These are phyloP conservation scores for Globisporangium paroecandrum DNA, from an alignment of 352 stramenopile species.

Conservation along the genomic window DNA sequence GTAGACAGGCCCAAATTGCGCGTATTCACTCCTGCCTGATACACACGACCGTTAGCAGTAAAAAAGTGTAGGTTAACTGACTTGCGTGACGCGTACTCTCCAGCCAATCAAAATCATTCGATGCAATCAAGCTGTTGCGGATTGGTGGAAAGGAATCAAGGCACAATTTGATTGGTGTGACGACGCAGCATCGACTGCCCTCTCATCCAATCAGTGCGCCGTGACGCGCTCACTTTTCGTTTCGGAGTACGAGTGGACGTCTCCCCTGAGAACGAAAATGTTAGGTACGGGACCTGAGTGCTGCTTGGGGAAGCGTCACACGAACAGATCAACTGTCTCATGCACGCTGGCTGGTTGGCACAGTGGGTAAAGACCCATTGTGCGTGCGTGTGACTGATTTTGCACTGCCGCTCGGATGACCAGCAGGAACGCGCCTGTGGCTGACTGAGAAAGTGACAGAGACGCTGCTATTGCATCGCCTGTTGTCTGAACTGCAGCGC, in stretches of 20 bases:
- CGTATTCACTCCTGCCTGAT: slow-evolving; percentile 5
- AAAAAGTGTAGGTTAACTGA: slow-evolving; percentile 13
- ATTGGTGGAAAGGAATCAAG: background rate
- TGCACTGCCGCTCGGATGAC: background rate
- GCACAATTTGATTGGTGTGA: slow-evolving; percentile 14
- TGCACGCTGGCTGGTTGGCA: slow-evolving; percentile 2
- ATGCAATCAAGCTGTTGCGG: background rate
- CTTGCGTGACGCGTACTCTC: slow-evolving; percentile 3
- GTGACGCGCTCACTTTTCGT: slow-evolving; percentile 5
- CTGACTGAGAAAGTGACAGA: slow-evolving; percentile 4
- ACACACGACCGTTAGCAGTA: slow-evolving; percentile 2
- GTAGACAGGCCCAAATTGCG: slow-evolving; percentile 1
- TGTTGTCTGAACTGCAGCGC: background rate
- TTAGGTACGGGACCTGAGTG: slow-evolving; percentile 1
- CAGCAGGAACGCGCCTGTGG: slow-evolving; percentile 12
- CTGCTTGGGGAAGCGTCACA: slow-evolving; percentile 15
- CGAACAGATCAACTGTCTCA: slow-evolving; percentile 17
- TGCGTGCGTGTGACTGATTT: background rate
- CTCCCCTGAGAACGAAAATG: slow-evolving; percentile 7
- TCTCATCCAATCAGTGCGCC: slow-evolving; percentile 8
- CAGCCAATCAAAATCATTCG: background rate
- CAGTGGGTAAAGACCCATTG: background rate
- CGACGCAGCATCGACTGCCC: background rate
- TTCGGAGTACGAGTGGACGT: background rate
- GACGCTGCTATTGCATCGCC: background rate